Evolutionary conservation across 1,139 yeast genomes (phyloP).

Genomic region (Magnusiomyces tetraspermus): DNA sequence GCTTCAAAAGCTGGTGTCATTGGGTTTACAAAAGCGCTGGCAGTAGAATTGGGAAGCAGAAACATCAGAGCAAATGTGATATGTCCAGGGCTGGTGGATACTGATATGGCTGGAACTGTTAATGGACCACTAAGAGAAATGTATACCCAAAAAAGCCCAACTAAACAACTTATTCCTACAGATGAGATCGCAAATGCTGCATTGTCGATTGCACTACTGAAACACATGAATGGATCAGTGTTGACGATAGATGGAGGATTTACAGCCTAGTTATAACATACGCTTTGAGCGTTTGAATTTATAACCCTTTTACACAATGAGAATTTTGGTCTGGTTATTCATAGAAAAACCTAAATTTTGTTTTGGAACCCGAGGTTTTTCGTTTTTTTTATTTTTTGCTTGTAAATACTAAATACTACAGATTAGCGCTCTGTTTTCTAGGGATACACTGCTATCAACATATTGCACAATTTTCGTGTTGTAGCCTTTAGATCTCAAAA

Average conservation of each 20-base stretch:
- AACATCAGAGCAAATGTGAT: slow-evolving; percentile 54
- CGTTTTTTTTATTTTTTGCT: not conserved
- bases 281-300: too few relatives aligned
- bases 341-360: not conserved
- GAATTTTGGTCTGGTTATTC: too few relatives aligned
- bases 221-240: slow-evolving; percentile 28
- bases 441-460: slow-evolving; percentile 46
- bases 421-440: slow-evolving; percentile 60
- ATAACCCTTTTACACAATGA: too few relatives aligned
- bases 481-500: slow-evolving; percentile 35
- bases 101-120: slow-evolving; percentile 47
- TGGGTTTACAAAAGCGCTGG: slow-evolving; percentile 56
- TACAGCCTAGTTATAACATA: too few relatives aligned
- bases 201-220: slow-evolving; percentile 23
- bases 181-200: slow-evolving; percentile 33
- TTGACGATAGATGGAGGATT: slow-evolving; percentile 31
- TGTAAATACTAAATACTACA: slow-evolving; percentile 28
- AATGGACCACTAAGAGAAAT: slow-evolving; percentile 15
- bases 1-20: slow-evolving; percentile 69
- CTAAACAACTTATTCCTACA: slow-evolving; percentile 24
- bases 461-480: slow-evolving; percentile 49
- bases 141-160: slow-evolving; percentile 20
- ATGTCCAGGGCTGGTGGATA: slow-evolving; percentile 69
- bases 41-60: slow-evolving; percentile 47
- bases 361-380: not conserved